Evolutionary conservation across 2,329 filamentous ascomycete genomes (phyloP).

Genomic region (Neopestalotiopsis sp.): DNA sequence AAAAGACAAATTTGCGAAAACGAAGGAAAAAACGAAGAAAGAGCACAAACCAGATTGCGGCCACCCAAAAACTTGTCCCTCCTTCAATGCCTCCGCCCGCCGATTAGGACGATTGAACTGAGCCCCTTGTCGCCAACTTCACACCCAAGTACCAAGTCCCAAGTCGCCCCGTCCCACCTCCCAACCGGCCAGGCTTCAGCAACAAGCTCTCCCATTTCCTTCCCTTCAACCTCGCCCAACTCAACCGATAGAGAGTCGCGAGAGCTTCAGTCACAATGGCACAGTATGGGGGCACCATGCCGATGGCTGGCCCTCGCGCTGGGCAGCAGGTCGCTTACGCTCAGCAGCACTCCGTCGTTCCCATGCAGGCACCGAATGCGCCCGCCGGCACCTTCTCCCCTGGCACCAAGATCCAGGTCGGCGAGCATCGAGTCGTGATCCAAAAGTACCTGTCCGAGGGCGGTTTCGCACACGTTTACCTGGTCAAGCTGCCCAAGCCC

Average conservation of each 20-base stretch:
- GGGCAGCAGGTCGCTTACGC: constrained; percentile 45
- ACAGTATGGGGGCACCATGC: constrained; percentile 34
- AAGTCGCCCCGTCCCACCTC: constrained; percentile 17
- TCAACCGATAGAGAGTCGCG: background rate
- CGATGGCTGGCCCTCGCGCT: constrained; percentile 43
- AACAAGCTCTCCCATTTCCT: background rate
- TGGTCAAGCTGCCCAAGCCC: constrained; percentile 83
- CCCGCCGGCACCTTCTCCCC: constrained; percentile 89
- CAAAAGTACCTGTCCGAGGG: constrained; percentile 98
- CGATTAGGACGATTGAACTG: constrained; percentile 2
- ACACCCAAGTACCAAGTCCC: background rate
- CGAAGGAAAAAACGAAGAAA: background rate
- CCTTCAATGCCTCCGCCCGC: constrained; percentile 26
- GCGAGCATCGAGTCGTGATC: constrained; percentile 89
- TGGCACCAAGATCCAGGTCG: constrained; percentile 96
- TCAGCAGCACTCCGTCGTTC: constrained; percentile 38
- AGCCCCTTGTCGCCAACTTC: constrained; percentile 17
- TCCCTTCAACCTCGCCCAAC: background rate
- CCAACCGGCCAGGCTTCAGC: constrained; percentile 1
- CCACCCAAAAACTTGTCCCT: background rate
- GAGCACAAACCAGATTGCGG: background rate
- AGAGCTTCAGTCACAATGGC: constrained; percentile 28
- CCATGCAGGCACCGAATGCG: constrained; percentile 41
- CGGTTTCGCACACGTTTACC: constrained; percentile 97
- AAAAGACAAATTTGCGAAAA: background rate